Evolutionary conservation across 208 protist species (phyloP).

Genomic region (Trypanosoma melophagium): DNA sequence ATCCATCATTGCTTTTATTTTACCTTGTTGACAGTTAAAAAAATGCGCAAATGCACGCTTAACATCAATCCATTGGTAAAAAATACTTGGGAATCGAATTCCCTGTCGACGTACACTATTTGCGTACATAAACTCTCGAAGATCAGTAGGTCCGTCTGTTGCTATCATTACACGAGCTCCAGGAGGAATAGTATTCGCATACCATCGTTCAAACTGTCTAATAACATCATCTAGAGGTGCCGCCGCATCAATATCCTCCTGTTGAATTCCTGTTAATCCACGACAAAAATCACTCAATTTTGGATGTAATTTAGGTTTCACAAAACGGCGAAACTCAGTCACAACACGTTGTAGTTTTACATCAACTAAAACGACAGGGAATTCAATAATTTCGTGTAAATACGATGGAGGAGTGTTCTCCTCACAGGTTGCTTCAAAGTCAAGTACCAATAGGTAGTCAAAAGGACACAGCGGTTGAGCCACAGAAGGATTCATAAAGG

Average conservation of each 20-base stretch:
- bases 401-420: slow-evolving; percentile 63
- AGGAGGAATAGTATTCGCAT: slow-evolving; percentile 57
- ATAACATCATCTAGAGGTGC: slow-evolving; percentile 73
- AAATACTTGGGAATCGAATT: slow-evolving; percentile 78
- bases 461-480: slow-evolving; percentile 50
- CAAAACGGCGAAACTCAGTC: slow-evolving; percentile 88
- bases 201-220: slow-evolving; percentile 80
- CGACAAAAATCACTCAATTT: slow-evolving; percentile 89
- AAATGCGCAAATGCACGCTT: slow-evolving; percentile 80
- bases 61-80: slow-evolving; percentile 88
- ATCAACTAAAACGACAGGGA: slow-evolving; percentile 91
- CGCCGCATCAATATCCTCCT: slow-evolving; percentile 86
- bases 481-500: slow-evolving; percentile 17
- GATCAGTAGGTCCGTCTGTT: slow-evolving; percentile 81
- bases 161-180: slow-evolving; percentile 63
- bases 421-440: slow-evolving; percentile 93
- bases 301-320: slow-evolving; percentile 80
- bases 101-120: slow-evolving; percentile 74
- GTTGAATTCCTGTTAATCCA: slow-evolving; percentile 91
- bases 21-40: slow-evolving; percentile 74
- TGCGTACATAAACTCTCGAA: slow-evolving; percentile 84
- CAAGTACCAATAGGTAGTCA: slow-evolving; percentile 90
- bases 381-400: slow-evolving; percentile 96
- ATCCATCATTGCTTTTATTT: slow-evolving; percentile 89
- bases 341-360: slow-evolving; percentile 56